These are phyloP conservation scores for Kewa caespitosa DNA, from an alignment of 179 eudicot species.

Conservation along the genomic window DNA sequence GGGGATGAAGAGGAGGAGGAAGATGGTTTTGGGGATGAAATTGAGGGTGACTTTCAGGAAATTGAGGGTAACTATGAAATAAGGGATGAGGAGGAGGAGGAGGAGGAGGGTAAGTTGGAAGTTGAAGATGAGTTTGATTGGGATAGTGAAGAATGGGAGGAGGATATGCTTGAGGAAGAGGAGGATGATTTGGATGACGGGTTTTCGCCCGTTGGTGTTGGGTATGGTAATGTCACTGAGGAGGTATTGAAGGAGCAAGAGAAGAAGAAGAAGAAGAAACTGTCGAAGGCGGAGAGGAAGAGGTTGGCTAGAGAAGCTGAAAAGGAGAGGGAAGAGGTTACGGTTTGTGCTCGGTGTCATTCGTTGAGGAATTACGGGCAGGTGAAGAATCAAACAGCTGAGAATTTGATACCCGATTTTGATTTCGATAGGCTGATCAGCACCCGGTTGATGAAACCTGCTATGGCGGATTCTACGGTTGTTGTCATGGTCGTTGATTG, in stretches of 20 bases:
- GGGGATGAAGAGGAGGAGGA: constrained; percentile 10
- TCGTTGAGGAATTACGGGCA: constrained; percentile 90
- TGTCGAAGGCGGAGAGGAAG: constrained; percentile 80
- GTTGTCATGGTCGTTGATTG: constrained; percentile 97
- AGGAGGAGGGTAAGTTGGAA: constrained; percentile 18
- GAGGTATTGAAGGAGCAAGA: constrained; percentile 47
- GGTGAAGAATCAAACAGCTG: constrained; percentile 79
- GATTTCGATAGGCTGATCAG: constrained; percentile 85
- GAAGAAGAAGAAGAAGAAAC: constrained; percentile 47
- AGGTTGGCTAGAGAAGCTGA: constrained; percentile 60
- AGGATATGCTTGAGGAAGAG: constrained; percentile 38
- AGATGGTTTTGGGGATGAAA: constrained; percentile 18
- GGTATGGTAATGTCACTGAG: constrained; percentile 84
- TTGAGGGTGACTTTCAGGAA: constrained; percentile 28
- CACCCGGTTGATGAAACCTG: constrained; percentile 76
- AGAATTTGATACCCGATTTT: constrained; percentile 94
- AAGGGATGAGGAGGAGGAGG: constrained; percentile 39
- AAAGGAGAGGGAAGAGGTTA: constrained; percentile 60
- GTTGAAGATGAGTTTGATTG: constrained; percentile 41
- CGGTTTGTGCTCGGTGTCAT: constrained; percentile 95
- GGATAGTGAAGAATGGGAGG: constrained; percentile 77
- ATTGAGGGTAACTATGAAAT: constrained; percentile 33
- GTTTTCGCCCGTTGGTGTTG: constrained; percentile 70
- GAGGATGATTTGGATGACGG: constrained; percentile 59
- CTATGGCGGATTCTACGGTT: constrained; percentile 76